Evolutionary conservation across 495 filamentous ascomycete species (phyloP).

Genomic region (Emericellopsis terricola): DNA sequence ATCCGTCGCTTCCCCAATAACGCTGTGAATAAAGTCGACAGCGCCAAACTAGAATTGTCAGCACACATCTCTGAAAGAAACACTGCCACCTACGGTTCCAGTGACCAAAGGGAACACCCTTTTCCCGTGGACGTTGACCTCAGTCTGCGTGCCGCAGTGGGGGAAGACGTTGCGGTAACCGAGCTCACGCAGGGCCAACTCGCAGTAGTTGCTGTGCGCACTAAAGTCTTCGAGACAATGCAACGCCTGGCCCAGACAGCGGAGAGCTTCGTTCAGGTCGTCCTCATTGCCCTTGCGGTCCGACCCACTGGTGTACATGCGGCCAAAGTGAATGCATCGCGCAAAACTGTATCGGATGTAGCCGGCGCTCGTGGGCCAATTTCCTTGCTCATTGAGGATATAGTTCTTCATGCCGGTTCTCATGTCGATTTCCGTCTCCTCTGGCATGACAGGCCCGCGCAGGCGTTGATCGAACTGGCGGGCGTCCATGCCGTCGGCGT

Average conservation of each 20-base stretch:
- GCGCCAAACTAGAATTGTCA: slow-evolving; percentile 66
- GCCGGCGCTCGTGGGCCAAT: slow-evolving; percentile 76
- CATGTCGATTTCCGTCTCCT: slow-evolving; percentile 69
- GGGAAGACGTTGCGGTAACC: slow-evolving; percentile 70
- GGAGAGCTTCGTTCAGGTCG: slow-evolving; percentile 78
- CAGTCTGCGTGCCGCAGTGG: slow-evolving; percentile 57
- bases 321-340: slow-evolving; percentile 75
- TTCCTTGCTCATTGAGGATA: slow-evolving; percentile 75
- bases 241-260: slow-evolving; percentile 72
- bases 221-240: slow-evolving; percentile 94
- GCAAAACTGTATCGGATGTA: slow-evolving; percentile 75
- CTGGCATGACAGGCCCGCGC: slow-evolving; percentile 50
- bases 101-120: slow-evolving; percentile 78
- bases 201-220: slow-evolving; percentile 88
- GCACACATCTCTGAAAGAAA: too few species aligned
- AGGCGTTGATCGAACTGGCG: slow-evolving; percentile 70
- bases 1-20: slow-evolving; percentile 89
- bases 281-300: slow-evolving; percentile 51
- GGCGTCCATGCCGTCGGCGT: slow-evolving; percentile 78
- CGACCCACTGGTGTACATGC: slow-evolving; percentile 63
- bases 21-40: slow-evolving; percentile 91
- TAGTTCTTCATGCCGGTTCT: slow-evolving; percentile 97
- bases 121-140: slow-evolving; percentile 56
- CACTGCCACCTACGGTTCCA: slow-evolving; percentile 35
- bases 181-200: slow-evolving; percentile 73